Evolutionary conservation across 371 early-diverging fungal species (phyloP).

Genomic region (Phascolomyces articulosus): DNA sequence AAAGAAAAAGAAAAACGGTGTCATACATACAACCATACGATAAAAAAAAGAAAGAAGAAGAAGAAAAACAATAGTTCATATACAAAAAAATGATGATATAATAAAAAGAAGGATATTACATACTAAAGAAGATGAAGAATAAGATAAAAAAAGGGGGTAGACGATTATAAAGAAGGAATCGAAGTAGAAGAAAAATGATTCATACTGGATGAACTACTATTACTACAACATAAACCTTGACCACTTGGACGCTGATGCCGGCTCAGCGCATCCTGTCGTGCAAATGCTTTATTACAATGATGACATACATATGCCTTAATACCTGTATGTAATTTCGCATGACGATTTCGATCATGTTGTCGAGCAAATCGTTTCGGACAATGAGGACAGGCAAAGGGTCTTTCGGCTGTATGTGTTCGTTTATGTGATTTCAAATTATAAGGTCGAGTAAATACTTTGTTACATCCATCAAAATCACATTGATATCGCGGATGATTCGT

Average conservation of each 20-base stretch:
- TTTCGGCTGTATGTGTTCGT: conserved; percentile 76
- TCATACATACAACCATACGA: too few relatives aligned
- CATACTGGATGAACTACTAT: too few relatives aligned
- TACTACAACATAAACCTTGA: conserved; percentile 4
- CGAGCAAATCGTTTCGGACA: conserved; percentile 70
- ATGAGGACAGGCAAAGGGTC: conserved; percentile 67
- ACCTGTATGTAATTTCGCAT: conserved; percentile 70
- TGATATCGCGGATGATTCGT: conserved; percentile 1
- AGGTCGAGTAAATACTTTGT: conserved; percentile 75
- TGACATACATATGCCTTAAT: conserved; percentile 64
- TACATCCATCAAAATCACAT: conserved; percentile 50
- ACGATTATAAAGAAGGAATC: too few relatives aligned
- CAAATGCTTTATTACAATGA: conserved; percentile 72
- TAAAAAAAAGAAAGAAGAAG: too few relatives aligned
- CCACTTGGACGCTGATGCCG: conserved; percentile 44
- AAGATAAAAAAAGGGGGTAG: too few relatives aligned
- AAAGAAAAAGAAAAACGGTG: too few relatives aligned
- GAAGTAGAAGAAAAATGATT: too few relatives aligned
- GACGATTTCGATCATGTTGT: conserved; percentile 83
- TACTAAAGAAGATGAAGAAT: too few relatives aligned
- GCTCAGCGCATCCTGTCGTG: conserved; percentile 75
- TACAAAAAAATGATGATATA: too few relatives aligned
- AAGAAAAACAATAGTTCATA: too few relatives aligned
- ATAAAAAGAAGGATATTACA: too few relatives aligned
- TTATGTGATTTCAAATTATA: conserved; percentile 84